These are phyloP conservation scores for Chiua virens DNA, from an alignment of 768 basidiomycete genomes.

Conservation along the genomic window DNA sequence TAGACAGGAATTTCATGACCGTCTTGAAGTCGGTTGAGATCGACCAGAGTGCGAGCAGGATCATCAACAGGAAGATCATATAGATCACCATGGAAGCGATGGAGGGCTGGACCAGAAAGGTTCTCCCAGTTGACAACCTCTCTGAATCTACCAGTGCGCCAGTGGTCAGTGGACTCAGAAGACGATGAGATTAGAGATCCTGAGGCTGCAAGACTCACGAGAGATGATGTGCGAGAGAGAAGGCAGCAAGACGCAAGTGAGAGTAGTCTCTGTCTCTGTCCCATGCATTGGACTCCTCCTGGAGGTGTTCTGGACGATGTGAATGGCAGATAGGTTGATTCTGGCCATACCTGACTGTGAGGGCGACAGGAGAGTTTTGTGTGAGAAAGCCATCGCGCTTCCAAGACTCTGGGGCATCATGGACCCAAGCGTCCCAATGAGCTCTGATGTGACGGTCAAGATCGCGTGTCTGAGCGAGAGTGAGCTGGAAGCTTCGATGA, in stretches of 20 bases:
- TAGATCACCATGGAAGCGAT: background rate
- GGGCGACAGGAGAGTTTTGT: background rate
- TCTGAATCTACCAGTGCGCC: background rate
- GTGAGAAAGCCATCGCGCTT: background rate
- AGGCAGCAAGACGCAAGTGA: background rate
- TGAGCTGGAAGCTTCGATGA: too few species aligned
- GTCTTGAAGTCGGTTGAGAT: background rate
- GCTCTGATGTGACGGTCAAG: too few species aligned
- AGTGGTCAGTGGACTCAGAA: too few species aligned
- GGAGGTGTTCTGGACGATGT: too few species aligned
- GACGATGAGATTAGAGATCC: background rate
- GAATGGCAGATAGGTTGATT: background rate
- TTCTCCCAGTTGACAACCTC: background rate
- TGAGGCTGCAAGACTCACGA: background rate
- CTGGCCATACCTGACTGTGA: constrained; percentile 7
- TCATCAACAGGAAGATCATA: background rate
- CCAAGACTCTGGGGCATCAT: background rate
- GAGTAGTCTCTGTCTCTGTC: background rate
- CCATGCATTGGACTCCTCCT: background rate
- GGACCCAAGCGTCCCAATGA: background rate
- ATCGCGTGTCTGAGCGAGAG: too few species aligned
- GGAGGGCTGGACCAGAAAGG: background rate
- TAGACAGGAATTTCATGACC: background rate
- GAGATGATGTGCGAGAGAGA: constrained; percentile 6
- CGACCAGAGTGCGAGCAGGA: background rate